phyloP scores from a whole-genome alignment of 176 grass and related monocot genomes.

The Areca catechu region DNA sequence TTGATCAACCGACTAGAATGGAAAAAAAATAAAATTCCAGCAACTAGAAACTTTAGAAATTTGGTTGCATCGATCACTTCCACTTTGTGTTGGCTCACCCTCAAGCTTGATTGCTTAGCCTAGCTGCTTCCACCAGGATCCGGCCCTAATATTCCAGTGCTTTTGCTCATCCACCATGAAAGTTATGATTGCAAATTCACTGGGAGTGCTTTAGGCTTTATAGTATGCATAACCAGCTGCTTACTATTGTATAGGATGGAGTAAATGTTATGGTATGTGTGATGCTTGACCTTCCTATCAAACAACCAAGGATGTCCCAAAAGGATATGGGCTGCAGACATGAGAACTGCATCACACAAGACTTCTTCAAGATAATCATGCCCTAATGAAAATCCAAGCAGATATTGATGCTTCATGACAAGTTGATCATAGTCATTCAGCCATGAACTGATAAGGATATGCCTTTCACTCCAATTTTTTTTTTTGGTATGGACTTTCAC shows the following conservation, averaged over 20 bases:
- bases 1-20: background rate
- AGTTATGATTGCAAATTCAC: background rate
- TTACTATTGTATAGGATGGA: background rate
- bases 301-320: background rate
- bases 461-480: too few species aligned
- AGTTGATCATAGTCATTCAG: too few species aligned
- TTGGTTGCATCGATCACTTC: background rate
- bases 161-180: background rate
- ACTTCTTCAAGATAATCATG: background rate
- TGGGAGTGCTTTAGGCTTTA: background rate
- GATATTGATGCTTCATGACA: background rate
- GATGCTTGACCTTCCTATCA: background rate
- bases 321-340: background rate
- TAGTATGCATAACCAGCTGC: background rate
- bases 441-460: too few species aligned
- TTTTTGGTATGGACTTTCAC: too few species aligned
- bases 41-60: background rate
- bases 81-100: background rate
- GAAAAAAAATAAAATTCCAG: background rate
- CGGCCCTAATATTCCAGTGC: background rate
- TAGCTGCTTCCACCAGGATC: background rate
- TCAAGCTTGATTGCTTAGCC: background rate
- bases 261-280: background rate
- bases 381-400: background rate
- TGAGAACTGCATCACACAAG: background rate